Evolutionary conservation across 495 filamentous ascomycete species (phyloP).

Genomic region (Talaromyces liani): DNA sequence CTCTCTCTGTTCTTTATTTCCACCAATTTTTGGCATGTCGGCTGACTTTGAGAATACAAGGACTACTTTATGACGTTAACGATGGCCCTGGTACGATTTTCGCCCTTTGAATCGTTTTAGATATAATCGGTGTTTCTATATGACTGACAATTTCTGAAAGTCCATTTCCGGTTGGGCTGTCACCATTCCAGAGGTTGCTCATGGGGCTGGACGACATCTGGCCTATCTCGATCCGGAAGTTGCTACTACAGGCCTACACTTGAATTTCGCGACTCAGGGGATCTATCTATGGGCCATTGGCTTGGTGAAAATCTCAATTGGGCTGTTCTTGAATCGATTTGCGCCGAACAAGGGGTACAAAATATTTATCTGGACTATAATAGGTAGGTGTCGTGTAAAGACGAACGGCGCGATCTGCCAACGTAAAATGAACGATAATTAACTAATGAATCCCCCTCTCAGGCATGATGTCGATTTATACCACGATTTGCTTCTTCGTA

Average conservation of each 20-base stretch:
- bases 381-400: slow-evolving; percentile 9
- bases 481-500: slow-evolving; percentile 23
- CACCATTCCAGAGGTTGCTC: slow-evolving; percentile 25
- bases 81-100: slow-evolving; percentile 19
- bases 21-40: background rate
- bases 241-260: slow-evolving; percentile 24
- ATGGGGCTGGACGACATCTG: slow-evolving; percentile 34
- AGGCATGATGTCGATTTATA: slow-evolving; percentile 33
- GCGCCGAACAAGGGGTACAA: slow-evolving; percentile 24
- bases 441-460: slow-evolving; percentile 10
- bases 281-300: slow-evolving; percentile 34
- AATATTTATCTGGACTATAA: slow-evolving; percentile 23
- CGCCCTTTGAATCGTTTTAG: background rate
- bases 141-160: background rate
- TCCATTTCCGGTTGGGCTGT: slow-evolving; percentile 25
- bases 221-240: slow-evolving; percentile 18
- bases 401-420: background rate
- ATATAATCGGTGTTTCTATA: background rate
- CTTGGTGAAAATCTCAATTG: slow-evolving; percentile 16
- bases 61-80: slow-evolving; percentile 33
- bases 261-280: slow-evolving; percentile 37
- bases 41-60: background rate
- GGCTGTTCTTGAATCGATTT: slow-evolving; percentile 37
- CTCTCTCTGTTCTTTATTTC: background rate
- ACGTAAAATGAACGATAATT: background rate